Evolutionary conservation across 2,329 filamentous ascomycete genomes (phyloP), one percentile per base, ranked within the genome.

Genomic region (Colletotrichum sp.): DNA sequence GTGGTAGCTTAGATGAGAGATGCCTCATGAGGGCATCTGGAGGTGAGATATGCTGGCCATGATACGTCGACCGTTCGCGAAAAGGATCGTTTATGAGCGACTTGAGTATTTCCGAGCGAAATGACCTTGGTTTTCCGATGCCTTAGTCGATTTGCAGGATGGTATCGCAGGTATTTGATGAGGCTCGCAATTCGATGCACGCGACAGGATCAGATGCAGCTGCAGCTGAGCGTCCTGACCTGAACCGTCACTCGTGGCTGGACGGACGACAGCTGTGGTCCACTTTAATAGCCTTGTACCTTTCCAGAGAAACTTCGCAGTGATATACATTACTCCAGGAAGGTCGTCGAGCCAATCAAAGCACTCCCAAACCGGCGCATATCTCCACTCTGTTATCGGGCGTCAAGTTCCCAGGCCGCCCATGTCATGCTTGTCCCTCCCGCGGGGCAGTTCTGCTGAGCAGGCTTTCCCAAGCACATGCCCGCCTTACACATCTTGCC

Each of bases 11-110:
- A 73, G 48, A 55, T 24, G 64, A 68, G 73, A 74, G 74, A 76
- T 65, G 71, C 74, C 71, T 76, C 74, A 76, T 62, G 60, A 76
- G 38, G 73, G 73, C 73, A 73, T 73, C 64, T 24, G 73, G 65
- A 38, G 32, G 70, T 71, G 70, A 68, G 66, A 65, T 60, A 55
- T 68, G 30, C 61, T 75, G 71, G 73, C 73, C 73, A 76, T 76
- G 64, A 69, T 76, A 61, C 65, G 64, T 38, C 26, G 18, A 30
- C 30, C 56, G 10, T n/a, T 61, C 68, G 21, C 64, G 36, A 26
- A 26, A 21, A 48, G 38, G 21, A 9, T 24, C 24, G 21, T 26
- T 13, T 10, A 18, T 9, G 28, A 48, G 43, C 16, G 10, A 12
- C 3, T 12, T 36, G 64, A 16, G 10, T 16, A 12, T 10, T 8